Evolutionary conservation across 305 asterid genomes (phyloP), one percentile per base, ranked within the genome.

Genomic region (Withania somnifera): DNA sequence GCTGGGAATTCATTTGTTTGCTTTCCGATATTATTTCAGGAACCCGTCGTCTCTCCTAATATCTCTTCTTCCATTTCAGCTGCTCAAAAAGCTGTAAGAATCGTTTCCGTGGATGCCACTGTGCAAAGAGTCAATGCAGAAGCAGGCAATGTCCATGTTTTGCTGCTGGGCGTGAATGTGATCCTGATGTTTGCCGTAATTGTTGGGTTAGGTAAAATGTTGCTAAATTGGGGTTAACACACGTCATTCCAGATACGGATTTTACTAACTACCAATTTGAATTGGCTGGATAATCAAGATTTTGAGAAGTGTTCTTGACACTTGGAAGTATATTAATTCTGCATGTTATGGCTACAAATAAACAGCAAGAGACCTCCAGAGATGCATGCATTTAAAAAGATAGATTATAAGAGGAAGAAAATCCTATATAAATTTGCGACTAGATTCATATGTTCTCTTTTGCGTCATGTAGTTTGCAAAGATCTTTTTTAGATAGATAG

Each of bases 101-200:
- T 80, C 93, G 97, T 60, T 97, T 97, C 84, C 88, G 99, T 90
- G 99, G 99, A 86, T 97, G 99, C 51, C 98, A 97, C 85, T 97
- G 99, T 87, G 98, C 98, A 81, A 97, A 97, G 88, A 95, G 99
- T 85, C 99, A 93, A 90, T 97, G 99, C 92, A 92, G 91, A 91
- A 97, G 99, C 87, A 94, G 99, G 78, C 98, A 94, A 86, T 97
- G 99, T 80, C 99, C 99, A 28, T 97, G 99, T 86, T 97, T 93
- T 91, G 99, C 98, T 78, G 98, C 98, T 82, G 98, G 98, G 22
- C 98, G 98, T 57, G 98, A 97, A 89, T 97, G 99, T 66, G 99
- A 97, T 86, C 98, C 99, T 7, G 99, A 97, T 90, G 99, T 97
- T 86, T 97, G 99, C 92, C 89, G 98, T 81, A 93, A 97, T 86